A percentile compares a stretch with the other conserved stretches of the same genome.
phyloP scores from a whole-genome alignment of 1,284 basidiomycete genomes.

The Cutaneotrichosporon mucoides region DNA sequence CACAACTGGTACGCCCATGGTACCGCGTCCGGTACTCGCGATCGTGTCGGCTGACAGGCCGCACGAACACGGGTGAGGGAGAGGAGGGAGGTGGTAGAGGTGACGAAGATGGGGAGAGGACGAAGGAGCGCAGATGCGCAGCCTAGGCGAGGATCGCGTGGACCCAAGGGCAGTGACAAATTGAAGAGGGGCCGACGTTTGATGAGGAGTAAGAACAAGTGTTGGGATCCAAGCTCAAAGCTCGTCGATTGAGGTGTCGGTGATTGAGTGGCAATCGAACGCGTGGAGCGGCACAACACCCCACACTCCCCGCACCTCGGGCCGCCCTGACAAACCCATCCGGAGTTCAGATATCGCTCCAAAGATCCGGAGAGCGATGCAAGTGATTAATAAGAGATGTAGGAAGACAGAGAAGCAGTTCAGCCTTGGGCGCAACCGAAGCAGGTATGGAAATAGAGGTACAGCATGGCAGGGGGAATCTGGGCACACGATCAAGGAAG shows the following conservation, averaged over 20 bases:
- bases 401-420: no score
- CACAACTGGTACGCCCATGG: conserved; percentile 54
- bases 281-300: not conserved
- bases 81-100: no score
- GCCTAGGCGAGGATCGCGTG: no score
- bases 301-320: not conserved
- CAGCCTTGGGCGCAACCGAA: no score
- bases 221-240: not conserved
- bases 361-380: not conserved
- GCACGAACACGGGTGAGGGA: no score
- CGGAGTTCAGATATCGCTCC: not conserved
- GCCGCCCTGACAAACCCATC: not conserved
- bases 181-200: not conserved
- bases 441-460: no score
- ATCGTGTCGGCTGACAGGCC: no score
- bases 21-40: not conserved
- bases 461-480: no score
- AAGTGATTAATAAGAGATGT: no score
- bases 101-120: not conserved
- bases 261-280: not conserved
- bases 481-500: no score
- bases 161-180: not conserved
- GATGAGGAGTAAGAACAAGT: not conserved
- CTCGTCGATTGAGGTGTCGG: not conserved
- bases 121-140: not conserved